A percentile compares a stretch with the other conserved stretches of the same genome.
Conservation (phyloP, 202 grass and related monocot genomes). For the Cymbopogon flexuosus region DNA sequence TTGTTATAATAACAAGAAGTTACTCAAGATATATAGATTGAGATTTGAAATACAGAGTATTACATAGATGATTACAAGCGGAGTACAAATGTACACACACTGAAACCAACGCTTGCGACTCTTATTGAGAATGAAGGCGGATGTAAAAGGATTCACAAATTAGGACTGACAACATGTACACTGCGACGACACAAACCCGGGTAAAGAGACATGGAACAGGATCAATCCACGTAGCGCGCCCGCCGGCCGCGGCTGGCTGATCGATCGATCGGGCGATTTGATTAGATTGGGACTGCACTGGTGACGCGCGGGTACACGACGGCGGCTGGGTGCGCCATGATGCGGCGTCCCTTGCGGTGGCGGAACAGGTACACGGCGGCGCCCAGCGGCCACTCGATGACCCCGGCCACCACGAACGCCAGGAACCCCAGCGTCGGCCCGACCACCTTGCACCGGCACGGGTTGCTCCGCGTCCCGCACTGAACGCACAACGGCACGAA, state of each 20-base stretch:
- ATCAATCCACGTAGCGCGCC: background rate
- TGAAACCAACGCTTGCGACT: background rate
- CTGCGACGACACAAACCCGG: background rate
- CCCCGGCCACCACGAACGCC: constrained; percentile 61
- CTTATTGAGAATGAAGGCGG: background rate
- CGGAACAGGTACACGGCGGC: constrained; percentile 74
- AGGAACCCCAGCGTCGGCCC: constrained; percentile 78
- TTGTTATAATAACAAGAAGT: no score
- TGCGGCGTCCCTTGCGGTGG: constrained; percentile 79
- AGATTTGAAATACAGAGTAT: background rate
- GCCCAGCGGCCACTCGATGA: constrained; percentile 74
- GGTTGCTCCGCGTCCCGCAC: constrained; percentile 89
- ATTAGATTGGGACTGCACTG: constrained; percentile 58
- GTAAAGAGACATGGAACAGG: background rate
- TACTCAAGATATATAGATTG: background rate
- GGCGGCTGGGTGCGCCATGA: constrained; percentile 72
- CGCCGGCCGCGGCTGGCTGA: background rate
- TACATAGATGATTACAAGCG: background rate
- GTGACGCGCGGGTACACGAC: constrained; percentile 71
- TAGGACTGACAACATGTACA: background rate
- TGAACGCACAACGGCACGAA: constrained; percentile 51
- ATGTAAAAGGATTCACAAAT: constrained; percentile 2
- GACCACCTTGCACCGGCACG: constrained; percentile 83
- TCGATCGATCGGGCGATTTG: background rate
- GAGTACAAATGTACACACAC: background rate